phyloP scores from a whole-genome alignment of 257 asterid species.

The Anisodus acutangulus region DNA sequence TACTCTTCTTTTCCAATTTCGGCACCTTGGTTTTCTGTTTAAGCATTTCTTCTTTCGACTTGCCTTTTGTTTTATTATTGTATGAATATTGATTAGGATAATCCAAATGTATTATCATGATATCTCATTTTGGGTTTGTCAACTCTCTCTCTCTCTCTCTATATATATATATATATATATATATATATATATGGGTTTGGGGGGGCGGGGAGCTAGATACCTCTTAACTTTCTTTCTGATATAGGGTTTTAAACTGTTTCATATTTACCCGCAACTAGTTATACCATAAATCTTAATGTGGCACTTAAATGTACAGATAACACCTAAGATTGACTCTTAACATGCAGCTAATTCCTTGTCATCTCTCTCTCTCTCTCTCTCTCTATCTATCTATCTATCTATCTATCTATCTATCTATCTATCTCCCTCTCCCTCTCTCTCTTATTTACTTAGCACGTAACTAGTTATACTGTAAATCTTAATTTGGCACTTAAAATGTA shows the following conservation, averaged over 20 bases:
- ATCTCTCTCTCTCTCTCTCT: not conserved
- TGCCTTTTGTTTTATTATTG: slow-evolving; percentile 18
- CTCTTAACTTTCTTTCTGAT: not conserved
- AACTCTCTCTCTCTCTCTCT: not conserved
- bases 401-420: not conserved
- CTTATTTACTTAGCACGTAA: not conserved
- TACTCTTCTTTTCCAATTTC: slow-evolving; percentile 30
- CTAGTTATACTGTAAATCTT: not conserved
- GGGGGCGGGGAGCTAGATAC: not conserved
- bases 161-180: not conserved
- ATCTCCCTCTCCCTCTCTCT: too few species aligned
- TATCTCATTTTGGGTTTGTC: slow-evolving; percentile 1
- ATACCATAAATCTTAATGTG: not conserved
- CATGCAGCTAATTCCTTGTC: not conserved
- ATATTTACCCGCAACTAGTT: not conserved
- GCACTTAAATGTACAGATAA: not conserved
- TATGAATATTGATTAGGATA: slow-evolving; percentile 12
- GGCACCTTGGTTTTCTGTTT: slow-evolving; percentile 21
- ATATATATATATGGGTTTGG: too few species aligned
- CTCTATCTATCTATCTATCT: not conserved
- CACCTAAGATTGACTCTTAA: not conserved
- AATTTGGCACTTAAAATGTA: not conserved
- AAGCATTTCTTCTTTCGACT: not conserved
- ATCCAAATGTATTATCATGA: not conserved
- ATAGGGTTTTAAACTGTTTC: not conserved